phyloP scores from a whole-genome alignment of 306 rosid genomes.

The Prunus mongolica region DNA sequence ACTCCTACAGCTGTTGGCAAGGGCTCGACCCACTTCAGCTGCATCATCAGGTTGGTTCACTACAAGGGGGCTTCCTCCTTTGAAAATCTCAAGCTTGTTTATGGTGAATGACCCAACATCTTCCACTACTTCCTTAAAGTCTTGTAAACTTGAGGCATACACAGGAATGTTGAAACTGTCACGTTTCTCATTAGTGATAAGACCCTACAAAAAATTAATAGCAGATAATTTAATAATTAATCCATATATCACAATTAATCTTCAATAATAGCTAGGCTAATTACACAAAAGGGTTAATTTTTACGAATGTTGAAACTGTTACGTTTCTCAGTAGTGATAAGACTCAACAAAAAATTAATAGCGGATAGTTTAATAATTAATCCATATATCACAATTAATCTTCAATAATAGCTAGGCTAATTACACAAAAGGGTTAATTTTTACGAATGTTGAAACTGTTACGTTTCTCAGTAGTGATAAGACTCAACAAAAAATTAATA shows the following conservation, averaged over 20 bases:
- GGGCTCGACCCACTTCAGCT: slow-evolving; percentile 64
- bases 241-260: too few species aligned
- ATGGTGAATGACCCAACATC: slow-evolving; percentile 75
- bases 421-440: too few species aligned
- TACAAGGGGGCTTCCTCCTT: slow-evolving; percentile 96
- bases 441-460: slow-evolving; percentile 10
- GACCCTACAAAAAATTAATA: slow-evolving; percentile 37
- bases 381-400: too few species aligned
- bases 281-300: too few species aligned
- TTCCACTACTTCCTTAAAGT: slow-evolving; percentile 85
- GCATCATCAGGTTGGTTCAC: slow-evolving; percentile 67
- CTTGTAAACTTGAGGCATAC: slow-evolving; percentile 83
- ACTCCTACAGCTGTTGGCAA: slow-evolving; percentile 74
- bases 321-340: slow-evolving; percentile 63
- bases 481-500: slow-evolving; percentile 35
- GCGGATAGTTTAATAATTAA: too few species aligned
- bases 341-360: slow-evolving; percentile 35
- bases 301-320: slow-evolving; percentile 10
- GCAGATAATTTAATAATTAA: too few species aligned
- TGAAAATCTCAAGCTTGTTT: slow-evolving; percentile 81
- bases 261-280: too few species aligned
- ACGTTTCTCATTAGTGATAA: slow-evolving; percentile 64
- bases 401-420: too few species aligned
- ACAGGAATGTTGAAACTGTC: slow-evolving; percentile 86
- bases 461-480: slow-evolving; percentile 63